Evolutionary conservation across 179 eudicot genomes (phyloP), one percentile per base, ranked within the genome.

Genomic region (Sideroxylon spinosum): DNA sequence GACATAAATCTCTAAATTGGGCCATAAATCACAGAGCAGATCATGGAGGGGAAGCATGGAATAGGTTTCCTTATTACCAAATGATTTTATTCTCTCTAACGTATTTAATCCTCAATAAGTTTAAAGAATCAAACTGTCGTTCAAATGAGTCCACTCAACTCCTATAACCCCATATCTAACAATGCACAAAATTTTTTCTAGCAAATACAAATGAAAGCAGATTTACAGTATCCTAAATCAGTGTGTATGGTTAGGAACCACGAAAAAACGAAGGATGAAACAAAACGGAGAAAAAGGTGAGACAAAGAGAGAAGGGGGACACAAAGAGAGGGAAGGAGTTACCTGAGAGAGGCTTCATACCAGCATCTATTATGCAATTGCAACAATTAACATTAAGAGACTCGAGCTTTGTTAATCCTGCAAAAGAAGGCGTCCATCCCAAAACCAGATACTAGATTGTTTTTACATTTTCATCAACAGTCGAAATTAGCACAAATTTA

Each of bases 301-400:
- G 16, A 52, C 56, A 52, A 10, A 17, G 29, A 17, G 56, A 46
- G 55, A 4, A 2, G 1, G 5, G 4, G 53, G 44, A 37, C 3
- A 37, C 44, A 23, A 19, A 55, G 25, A 46, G 23, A 28, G 7
- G 19, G 59, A 66, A 29, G 53, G 76, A 77, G 76, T 65, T 79
- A 95, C 98, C 98, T 86, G 93, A 84, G 69, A 95, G 77, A 73
- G 93, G 89, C 84, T 91, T 90, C 91, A 95, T 85, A 82, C 93
- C 98, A n/a, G 91, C 85, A 86, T 95, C 97, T 8, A 87, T 86
- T 69, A 95, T 84, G 89, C 95, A 95, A 82, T 86, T 93, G 81
- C 98, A 95, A 77, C 94, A 95, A 85, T 96, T 89, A 74, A 88
- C 61, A 81, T 91, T 95, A 57, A 95, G 93, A 68, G 97, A 83